Conservation (phyloP, 2,329 filamentous ascomycete species). For the Verruconis gallopava region DNA sequence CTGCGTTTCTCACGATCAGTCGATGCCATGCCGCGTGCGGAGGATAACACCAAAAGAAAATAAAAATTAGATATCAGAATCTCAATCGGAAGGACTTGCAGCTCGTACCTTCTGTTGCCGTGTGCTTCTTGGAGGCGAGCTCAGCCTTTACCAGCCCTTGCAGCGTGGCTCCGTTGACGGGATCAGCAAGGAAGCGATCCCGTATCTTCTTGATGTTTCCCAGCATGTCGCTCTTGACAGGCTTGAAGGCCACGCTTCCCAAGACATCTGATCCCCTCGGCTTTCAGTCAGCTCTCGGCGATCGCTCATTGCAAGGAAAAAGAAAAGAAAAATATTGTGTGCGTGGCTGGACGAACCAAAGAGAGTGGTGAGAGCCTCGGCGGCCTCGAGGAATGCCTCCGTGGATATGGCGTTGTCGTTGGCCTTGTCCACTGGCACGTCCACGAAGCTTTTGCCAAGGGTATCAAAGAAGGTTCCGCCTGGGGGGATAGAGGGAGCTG, state of each 20-base stretch:
- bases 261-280: constrained; percentile 37
- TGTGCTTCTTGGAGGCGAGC: constrained; percentile 78
- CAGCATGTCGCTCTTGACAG: constrained; percentile 82
- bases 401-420: constrained; percentile 71
- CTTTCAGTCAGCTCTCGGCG: background rate
- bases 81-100: no score
- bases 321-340: background rate
- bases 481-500: constrained; percentile 32
- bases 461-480: constrained; percentile 76
- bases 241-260: constrained; percentile 62
- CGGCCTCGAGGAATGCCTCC: constrained; percentile 77
- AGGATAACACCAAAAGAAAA: no score
- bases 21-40: no score
- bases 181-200: constrained; percentile 65
- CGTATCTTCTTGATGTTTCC: constrained; percentile 96
- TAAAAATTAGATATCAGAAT: no score
- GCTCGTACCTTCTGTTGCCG: constrained; percentile 69
- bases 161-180: constrained; percentile 66
- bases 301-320: background rate
- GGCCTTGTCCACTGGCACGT: constrained; percentile 62
- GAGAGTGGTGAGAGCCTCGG: constrained; percentile 72
- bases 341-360: constrained; percentile 43
- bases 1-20: no score
- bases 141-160: constrained; percentile 80
- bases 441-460: constrained; percentile 68